These are phyloP conservation scores for Cymbidium sinense DNA, from an alignment of 106 monocot species.

Conservation along the genomic window DNA sequence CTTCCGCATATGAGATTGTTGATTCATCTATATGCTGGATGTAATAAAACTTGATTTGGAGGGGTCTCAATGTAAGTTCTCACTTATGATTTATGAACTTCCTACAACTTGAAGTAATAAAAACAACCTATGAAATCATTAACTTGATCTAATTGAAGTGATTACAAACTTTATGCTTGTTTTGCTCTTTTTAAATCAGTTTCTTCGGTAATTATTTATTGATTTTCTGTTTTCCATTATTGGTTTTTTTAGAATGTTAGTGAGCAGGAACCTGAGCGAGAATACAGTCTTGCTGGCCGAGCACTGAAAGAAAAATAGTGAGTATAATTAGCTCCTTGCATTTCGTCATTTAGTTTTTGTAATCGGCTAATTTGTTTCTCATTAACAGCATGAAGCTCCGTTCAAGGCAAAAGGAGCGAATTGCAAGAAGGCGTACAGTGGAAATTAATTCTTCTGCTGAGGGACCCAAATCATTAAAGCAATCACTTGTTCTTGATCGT, in stretches of 20 bases:
- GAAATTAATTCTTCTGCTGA: slow-evolving; percentile 21
- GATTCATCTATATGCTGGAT: background rate
- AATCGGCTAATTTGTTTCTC: slow-evolving; percentile 11
- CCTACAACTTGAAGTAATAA: background rate
- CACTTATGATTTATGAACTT: background rate
- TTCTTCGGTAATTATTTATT: background rate
- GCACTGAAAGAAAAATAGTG: slow-evolving; percentile 91
- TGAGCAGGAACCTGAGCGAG: slow-evolving; percentile 62
- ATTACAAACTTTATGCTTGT: background rate
- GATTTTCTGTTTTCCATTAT: slow-evolving; percentile 4
- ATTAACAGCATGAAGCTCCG: slow-evolving; percentile 70
- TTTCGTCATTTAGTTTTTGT: slow-evolving; percentile 5
- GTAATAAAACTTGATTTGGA: background rate
- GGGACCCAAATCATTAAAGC: slow-evolving; percentile 13
- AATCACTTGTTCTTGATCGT: slow-evolving; percentile 8
- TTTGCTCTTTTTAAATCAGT: background rate
- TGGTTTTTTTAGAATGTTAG: slow-evolving; percentile 52
- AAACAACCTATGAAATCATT: background rate
- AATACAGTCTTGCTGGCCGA: slow-evolving; percentile 83
- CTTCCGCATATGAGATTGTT: background rate
- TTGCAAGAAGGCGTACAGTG: slow-evolving; percentile 38
- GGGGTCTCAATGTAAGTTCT: background rate
- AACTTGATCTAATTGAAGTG: background rate
- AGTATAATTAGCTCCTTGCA: slow-evolving; percentile 10
- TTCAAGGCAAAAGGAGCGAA: slow-evolving; percentile 83